Conservation (phyloP, 1,284 basidiomycete genomes). For the Apiotrichum montevideense region DNA sequence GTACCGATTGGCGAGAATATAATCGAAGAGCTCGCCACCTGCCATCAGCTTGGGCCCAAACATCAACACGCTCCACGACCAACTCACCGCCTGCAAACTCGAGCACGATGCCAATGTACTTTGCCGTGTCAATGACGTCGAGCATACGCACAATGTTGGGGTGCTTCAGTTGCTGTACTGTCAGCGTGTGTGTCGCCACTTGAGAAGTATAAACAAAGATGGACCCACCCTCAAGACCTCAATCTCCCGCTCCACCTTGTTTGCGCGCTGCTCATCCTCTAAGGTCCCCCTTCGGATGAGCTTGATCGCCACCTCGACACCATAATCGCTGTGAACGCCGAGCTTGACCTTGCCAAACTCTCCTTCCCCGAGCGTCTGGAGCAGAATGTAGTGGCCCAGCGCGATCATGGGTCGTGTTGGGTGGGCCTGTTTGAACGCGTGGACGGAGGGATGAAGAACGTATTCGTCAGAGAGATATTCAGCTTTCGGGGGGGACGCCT, state of each 20-base stretch:
- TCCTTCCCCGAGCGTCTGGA: slow-evolving; percentile 94
- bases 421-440: slow-evolving; percentile 75
- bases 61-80: not conserved
- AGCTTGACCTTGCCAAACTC: slow-evolving; percentile 99
- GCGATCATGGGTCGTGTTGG: slow-evolving; percentile 79
- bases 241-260: slow-evolving; percentile 96
- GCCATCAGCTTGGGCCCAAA: not conserved
- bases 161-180: slow-evolving; percentile 74
- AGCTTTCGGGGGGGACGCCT: slow-evolving; percentile 31
- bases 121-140: slow-evolving; percentile 99
- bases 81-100: slow-evolving; percentile 79
- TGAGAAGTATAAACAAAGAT: too few relatives aligned
- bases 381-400: slow-evolving; percentile 88
- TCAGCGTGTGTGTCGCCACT: slow-evolving; percentile 10
- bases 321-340: slow-evolving; percentile 87
- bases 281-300: slow-evolving; percentile 90
- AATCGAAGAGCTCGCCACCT: slow-evolving; percentile 97
- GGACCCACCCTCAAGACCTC: slow-evolving; percentile 80
- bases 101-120: slow-evolving; percentile 98
- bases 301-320: slow-evolving; percentile 99
- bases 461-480: slow-evolving; percentile 45
- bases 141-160: slow-evolving; percentile 97
- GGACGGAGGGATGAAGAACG: slow-evolving; percentile 67
- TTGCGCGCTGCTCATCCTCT: slow-evolving; percentile 77
- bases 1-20: slow-evolving; percentile 96